Evolutionary conservation across 306 rosid species (phyloP).

Genomic region (Canavalia ensiformis): DNA sequence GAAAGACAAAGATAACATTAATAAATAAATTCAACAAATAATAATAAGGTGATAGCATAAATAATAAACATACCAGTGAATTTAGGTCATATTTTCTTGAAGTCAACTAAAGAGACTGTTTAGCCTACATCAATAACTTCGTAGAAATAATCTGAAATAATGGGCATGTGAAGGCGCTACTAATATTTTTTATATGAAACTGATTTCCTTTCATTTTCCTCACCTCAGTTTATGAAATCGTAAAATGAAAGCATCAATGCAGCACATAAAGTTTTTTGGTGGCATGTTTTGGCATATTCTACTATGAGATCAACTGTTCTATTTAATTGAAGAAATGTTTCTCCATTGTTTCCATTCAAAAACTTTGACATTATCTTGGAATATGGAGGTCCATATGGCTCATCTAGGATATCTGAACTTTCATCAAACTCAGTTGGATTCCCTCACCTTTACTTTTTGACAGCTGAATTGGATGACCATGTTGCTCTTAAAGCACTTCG

Average conservation of each 20-base stretch:
- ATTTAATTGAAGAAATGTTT: slow-evolving; percentile 59
- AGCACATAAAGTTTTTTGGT: not conserved
- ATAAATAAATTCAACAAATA: not conserved
- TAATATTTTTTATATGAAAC: slow-evolving; percentile 12
- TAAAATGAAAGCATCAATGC: slow-evolving; percentile 26
- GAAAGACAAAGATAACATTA: slow-evolving; percentile 4
- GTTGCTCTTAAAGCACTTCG: slow-evolving; percentile 59
- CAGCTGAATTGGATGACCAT: slow-evolving; percentile 59
- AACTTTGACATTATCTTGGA: slow-evolving; percentile 66
- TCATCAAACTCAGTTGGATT: slow-evolving; percentile 48
- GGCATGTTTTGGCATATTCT: not conserved
- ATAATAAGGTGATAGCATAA: not conserved
- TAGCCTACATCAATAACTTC: too few species aligned
- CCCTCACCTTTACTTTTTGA: slow-evolving; percentile 65
- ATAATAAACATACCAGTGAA: slow-evolving; percentile 60
- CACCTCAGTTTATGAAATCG: slow-evolving; percentile 9
- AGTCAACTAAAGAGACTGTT: too few species aligned
- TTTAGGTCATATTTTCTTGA: slow-evolving; percentile 53
- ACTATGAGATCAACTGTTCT: slow-evolving; percentile 41
- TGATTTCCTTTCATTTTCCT: slow-evolving; percentile 14
- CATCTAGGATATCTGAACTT: slow-evolving; percentile 58
- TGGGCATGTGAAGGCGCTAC: slow-evolving; percentile 8
- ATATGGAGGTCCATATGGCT: slow-evolving; percentile 64
- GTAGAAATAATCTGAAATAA: not conserved
- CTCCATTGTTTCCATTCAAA: slow-evolving; percentile 64